Base-by-base conservation (phyloP, 768 basidiomycete genomes). In the Tephrocybe sp. region DNA sequence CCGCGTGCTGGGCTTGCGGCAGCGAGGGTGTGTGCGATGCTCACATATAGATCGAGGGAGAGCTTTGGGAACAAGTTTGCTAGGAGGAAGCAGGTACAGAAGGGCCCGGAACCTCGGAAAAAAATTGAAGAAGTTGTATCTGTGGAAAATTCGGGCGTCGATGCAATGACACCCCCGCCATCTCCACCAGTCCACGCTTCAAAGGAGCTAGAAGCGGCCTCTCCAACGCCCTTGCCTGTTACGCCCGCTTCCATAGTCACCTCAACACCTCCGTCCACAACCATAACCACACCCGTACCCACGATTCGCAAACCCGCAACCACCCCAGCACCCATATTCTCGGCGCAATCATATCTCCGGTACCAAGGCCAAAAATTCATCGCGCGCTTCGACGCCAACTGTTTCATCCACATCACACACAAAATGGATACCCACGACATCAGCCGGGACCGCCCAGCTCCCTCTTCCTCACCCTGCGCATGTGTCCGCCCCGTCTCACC, bases 351-450 rank as follows among this genome's bases (percentile, higher is more conserved):
- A 7, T 99, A 99, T 66, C 81, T 99, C 35, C 87, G 97, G 42
- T 98, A 99, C 60, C 97, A 99, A 69, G 96, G 97, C 35, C 90
- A 93, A 67, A 99, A 98, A 70, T 99, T 99, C 68, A 92, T 85
- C 16, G 77, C 87, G 15, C 86, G 97, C 2, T 99, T 98, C 69
- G 97, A 99, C 66, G 97, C 96, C 39, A 99, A 99, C 69, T 99
- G 97, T 67, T 99, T 98, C 59, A 78, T 80, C 48, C 78, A 80
- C 52, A 75, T 84, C 60, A 93, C 92, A 3, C 87, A 89, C 54
- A 98, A 98, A 66, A 78, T 98, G 69, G 96, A 99, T 68, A 90
- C 92, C 24, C 96, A 99, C 68, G 94, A 98, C 67, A 62, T 99
- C 56, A 72, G 87, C 6, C 82, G 93, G 12, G 82, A 75, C 34